Evolutionary conservation across 1,284 basidiomycete species (phyloP).

Genomic region (Termitomyces sp.): DNA sequence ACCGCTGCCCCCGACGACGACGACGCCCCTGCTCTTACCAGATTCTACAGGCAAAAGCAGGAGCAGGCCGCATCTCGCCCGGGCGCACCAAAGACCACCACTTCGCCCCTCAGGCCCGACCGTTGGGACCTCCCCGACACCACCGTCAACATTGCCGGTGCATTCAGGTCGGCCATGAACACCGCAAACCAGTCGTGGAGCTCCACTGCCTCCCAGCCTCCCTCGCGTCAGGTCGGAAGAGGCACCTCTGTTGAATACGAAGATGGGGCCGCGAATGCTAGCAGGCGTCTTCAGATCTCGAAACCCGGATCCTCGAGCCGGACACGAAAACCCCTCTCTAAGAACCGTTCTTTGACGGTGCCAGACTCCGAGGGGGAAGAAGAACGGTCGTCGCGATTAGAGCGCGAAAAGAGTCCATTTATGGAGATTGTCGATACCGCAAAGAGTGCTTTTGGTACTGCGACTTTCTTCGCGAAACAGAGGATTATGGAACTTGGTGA

Average conservation of each 20-base stretch:
- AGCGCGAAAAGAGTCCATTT: conserved; percentile 61
- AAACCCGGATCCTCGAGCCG: conserved; percentile 26
- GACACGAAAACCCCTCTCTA: conserved; percentile 43
- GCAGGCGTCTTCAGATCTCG: conserved; percentile 54
- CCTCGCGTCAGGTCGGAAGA: conserved; percentile 46
- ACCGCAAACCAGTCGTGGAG: conserved; percentile 51
- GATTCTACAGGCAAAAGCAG: conserved; percentile 39
- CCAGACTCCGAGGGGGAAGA: conserved; percentile 67
- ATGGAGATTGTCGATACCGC: conserved; percentile 51
- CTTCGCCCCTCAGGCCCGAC: conserved; percentile 50
- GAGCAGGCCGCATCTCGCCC: conserved; percentile 33
- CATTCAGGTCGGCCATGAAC: conserved; percentile 65
- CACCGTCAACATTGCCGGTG: conserved; percentile 78
- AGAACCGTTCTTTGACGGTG: conserved; percentile 41
- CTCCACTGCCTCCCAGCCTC: conserved; percentile 33
- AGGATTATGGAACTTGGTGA: conserved; percentile 48
- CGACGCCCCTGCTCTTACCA: conserved; percentile 33
- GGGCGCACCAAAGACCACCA: conserved; percentile 32
- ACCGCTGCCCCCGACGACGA: conserved; percentile 26
- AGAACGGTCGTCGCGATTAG: conserved; percentile 23
- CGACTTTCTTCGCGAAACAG: conserved; percentile 56
- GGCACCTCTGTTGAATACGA: conserved; percentile 78
- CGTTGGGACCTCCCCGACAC: conserved; percentile 74
- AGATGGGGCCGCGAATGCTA: conserved; percentile 46
- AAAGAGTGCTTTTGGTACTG: conserved; percentile 42